Base-by-base conservation (phyloP, 495 filamentous ascomycete species). In the Penicillium soppii region DNA sequence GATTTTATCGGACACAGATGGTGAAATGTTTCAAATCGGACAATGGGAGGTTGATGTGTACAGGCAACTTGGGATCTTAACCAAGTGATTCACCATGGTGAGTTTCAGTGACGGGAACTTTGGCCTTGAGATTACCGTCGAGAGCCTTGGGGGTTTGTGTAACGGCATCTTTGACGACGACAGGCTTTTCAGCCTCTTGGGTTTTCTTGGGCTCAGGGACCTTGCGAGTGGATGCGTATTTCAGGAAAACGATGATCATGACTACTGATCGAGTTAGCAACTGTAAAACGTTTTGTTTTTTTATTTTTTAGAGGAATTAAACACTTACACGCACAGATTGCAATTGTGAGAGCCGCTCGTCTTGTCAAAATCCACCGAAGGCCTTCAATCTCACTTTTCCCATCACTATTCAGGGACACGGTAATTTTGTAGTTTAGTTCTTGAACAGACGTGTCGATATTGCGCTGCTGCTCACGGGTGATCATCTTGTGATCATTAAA, bases 401-500 rank as follows among this genome's bases (percentile, higher is more conserved):
- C 77, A 62, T 97, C 94, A 52, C 87, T 90, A 60, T 88, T 90
- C 32, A 99, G 75, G 12, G 76, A 78, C 23, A 96, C 88, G 7
- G 87, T 91, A 63, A 97, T 96, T 62, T 92, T 92, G 68, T 96
- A 92, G 71, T 92, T 94, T 51, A 96, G 71, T 67, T 96, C 88
- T 73, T 94, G 90, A 22, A 97, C 94, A 76, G 89, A 73, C 10
- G 54, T 87, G 58, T 97, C 91, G 66, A 90, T 87, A 15, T 70
- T 78, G 59, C 91, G 82, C 71, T 95, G 89, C 62, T 96, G 87
- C 65, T 88, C 86, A 36, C 90, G 78, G 15, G 91, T 91, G 5
- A 80, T 80, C 91, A 99, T 96, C 69, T 91, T 91, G 19, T 95
- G 82, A 61, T 99, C 94, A 61, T 97, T 91, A 68, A 97, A 96